Base-by-base conservation (phyloP, 495 filamentous ascomycete genomes). In the Geoglossum glabrum region DNA sequence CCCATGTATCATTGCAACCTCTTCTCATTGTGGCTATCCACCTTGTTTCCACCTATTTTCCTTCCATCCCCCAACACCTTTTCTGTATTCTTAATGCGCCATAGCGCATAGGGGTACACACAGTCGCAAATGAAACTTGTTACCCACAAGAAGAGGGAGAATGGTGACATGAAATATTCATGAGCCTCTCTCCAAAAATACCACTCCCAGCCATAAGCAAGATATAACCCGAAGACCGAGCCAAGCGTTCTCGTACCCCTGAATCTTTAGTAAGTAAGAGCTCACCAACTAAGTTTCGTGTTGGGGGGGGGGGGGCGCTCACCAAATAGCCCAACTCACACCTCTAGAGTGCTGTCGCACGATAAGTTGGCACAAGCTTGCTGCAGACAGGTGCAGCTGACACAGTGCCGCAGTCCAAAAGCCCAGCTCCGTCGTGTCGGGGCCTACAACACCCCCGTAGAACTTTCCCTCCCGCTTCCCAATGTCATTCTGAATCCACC, bases 401-500 rank as follows among this genome's bases (percentile, higher is more conserved):
- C 59, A 45, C 8, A 68, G 49, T 0, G 60, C 62, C 0, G 67
- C 65, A 17, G 60, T 66, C 71, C 71, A 76, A 57, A 68, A 72
- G 7, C 64, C 69, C 61, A 73, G 33, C 62, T 75, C 72, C n/a
- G 72, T 70, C 15, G 65, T 71, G 61, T 74, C 71, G 40, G 63
- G 63, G 11, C 68, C 68, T 21, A 68, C 61, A 25, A 56, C 59
- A 6, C 72, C 71, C 1, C 54, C 11, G 61, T 67, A 71, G 52
- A 65, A 67, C 60, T 73, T 73, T 33, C 66, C 67, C 27, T 63
- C 59, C 36, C 59, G 61, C 49, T 64, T 65, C 25, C 63, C 61
- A 50, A 71, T 64, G 25, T 68, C 59, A 49, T 66, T 65, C 4
- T 66, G 64, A 19, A 73, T 51, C 69, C 69, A 74, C 68, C 68